Percentiles rank a stretch among this genome's conserved stretches.
Conservation (phyloP, 306 rosid species). For the Herpetospermum pedunculosum region DNA sequence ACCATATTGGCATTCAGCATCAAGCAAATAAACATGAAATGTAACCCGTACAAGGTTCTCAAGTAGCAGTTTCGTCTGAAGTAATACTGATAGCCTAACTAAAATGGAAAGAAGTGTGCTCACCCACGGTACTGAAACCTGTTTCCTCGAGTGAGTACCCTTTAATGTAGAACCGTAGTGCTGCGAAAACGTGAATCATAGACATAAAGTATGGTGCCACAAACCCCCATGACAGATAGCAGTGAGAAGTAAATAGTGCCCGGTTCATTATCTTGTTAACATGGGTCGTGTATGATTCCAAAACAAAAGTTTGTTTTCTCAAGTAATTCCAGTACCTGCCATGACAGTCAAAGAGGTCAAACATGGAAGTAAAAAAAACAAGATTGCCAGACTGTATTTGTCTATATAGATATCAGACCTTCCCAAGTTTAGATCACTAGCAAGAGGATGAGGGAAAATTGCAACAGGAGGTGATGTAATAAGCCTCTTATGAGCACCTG, state of each 20-base stretch:
- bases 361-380: background rate
- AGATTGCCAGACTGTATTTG: background rate
- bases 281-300: conserved; percentile 73
- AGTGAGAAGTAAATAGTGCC: conserved; percentile 64
- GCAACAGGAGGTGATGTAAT: conserved; percentile 92
- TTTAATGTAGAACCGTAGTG: conserved; percentile 34
- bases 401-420: conserved; percentile 42
- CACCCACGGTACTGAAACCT: conserved; percentile 45
- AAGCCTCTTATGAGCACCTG: conserved; percentile 88
- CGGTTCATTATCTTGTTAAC: conserved; percentile 94
- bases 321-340: conserved; percentile 96
- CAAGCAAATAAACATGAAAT: background rate
- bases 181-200: conserved; percentile 57
- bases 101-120: conserved; percentile 37
- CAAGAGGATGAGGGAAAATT: conserved; percentile 97
- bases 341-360: conserved; percentile 13
- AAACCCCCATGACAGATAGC: conserved; percentile 93
- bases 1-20: background rate
- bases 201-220: conserved; percentile 72
- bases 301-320: conserved; percentile 97
- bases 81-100: conserved; percentile 28
- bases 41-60: background rate
- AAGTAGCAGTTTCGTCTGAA: background rate
- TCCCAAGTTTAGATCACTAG: conserved; percentile 82
- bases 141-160: conserved; percentile 57